Base-by-base conservation (phyloP, 169 alveolate species). In the Perkinsus chesapeaki region DNA sequence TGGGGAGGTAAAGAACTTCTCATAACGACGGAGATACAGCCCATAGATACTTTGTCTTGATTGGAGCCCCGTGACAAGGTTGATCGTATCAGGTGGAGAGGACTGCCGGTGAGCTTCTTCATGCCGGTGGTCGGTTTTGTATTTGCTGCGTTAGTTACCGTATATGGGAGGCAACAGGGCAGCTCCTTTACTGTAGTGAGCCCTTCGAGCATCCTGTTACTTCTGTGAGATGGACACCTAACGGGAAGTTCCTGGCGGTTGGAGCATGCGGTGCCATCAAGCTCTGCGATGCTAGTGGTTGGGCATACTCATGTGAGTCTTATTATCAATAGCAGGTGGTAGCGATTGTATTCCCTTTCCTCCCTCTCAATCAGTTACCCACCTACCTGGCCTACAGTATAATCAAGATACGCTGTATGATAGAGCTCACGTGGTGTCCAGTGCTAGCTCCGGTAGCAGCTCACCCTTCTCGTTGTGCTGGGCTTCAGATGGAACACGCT, bases 221-320 rank as follows among this genome's bases (percentile, higher is more conserved):
- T 10, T 92, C 96, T 27, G 96, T 97, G 7, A 95, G 96, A 16
- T 97, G 98, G 98, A 93, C 97, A 36, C 98, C 98, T 47, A 95
- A 95, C 73, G 98, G 98, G 39, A 97, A 96, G 73, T 95, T 94
- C 82, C 96, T 97, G 94, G 98, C 98, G 23, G 98, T 97, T 20
- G 98, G 98, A 5, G 94, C 97, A 60, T 97, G 93, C 96, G 97
- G 96, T 91, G 96, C 97, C 98, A 73, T 97, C 39, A 95, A 97
- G 94, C 95, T 97, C 31, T 97, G 98, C 91, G 98, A 97, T 94
- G 97, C 96, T 92, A 95, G 98, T 20, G 98, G 98, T 20, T 97
- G 98, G 98, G 95, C 97, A 36, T 95, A 97, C 93, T 95, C 97
- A 27, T 96, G 96, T 94, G 95, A 94, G 92, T 96, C 96, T 47